A percentile compares a stretch with the other conserved stretches of the same genome.
These are phyloP conservation scores for Eustoma russellianum DNA, from an alignment of 257 asterid species.

Conservation along the genomic window DNA sequence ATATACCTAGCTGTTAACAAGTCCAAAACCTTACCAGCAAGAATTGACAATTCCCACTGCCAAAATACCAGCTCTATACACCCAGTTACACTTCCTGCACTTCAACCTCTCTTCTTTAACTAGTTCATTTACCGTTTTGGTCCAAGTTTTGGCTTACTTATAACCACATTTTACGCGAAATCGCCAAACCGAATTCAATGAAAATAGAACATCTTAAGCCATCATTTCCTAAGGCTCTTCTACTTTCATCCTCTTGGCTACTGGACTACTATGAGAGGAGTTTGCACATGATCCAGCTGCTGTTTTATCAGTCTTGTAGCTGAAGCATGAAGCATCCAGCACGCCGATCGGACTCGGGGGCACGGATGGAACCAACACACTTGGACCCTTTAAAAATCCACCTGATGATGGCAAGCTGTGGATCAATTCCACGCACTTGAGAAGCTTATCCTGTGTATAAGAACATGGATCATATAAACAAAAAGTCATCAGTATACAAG, in stretches of 20 bases:
- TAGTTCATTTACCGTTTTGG: no score
- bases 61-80: slow-evolving; percentile 4
- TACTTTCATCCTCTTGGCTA: slow-evolving; percentile 27
- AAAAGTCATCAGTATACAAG: neutral
- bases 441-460: slow-evolving; percentile 25
- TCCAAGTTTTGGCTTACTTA: no score
- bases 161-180: no score
- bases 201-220: slow-evolving; percentile 5
- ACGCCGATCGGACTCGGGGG: slow-evolving; percentile 34
- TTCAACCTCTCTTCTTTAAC: no score
- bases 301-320: slow-evolving; percentile 26
- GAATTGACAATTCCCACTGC: slow-evolving; percentile 4
- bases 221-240: slow-evolving; percentile 9
- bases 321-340: slow-evolving; percentile 37
- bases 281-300: slow-evolving; percentile 23
- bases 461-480: neutral
- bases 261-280: slow-evolving; percentile 24
- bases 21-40: slow-evolving; percentile 21
- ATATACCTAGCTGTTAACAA: slow-evolving; percentile 24
- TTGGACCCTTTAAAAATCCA: slow-evolving; percentile 13
- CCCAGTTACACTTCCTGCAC: no score
- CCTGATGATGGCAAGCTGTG: slow-evolving; percentile 11
- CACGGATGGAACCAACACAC: slow-evolving; percentile 10
- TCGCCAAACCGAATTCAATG: neutral
- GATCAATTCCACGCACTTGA: slow-evolving; percentile 22